Evolutionary conservation across 805 yeast species (phyloP).

Genomic region (Monosporozyma aquatica): DNA sequence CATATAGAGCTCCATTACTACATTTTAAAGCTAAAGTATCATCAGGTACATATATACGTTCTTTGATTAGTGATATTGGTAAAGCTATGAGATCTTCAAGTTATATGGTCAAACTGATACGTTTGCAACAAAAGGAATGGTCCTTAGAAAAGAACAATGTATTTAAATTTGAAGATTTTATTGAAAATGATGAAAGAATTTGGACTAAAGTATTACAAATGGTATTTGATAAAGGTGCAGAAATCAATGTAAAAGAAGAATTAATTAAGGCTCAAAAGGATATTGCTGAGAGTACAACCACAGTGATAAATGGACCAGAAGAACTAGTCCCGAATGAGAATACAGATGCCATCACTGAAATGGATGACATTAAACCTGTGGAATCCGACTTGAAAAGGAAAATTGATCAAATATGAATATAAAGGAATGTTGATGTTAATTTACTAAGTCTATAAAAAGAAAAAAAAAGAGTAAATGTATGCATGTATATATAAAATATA

Average conservation of each 20-base stretch:
- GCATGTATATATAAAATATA: not conserved
- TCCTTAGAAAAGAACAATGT: constrained; percentile 56
- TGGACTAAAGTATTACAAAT: constrained; percentile 62
- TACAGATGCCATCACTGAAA: not conserved
- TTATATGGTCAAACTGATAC: constrained; percentile 74
- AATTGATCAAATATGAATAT: constrained; percentile 8
- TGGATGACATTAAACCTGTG: not conserved
- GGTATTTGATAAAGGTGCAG: constrained; percentile 42
- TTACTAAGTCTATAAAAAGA: constrained; percentile 2
- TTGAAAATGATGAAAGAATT: constrained; percentile 44
- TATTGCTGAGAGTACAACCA: constrained; percentile 4
- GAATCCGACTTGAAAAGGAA: constrained; percentile 10
- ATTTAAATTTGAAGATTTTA: constrained; percentile 58
- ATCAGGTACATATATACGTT: constrained; percentile 91
- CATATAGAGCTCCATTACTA: constrained; percentile 52
- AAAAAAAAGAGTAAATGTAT: not conserved
- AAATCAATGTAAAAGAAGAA: constrained; percentile 34
- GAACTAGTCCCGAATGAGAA: constrained; percentile 1
- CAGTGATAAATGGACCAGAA: no score
- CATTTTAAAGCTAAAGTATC: constrained; percentile 75
- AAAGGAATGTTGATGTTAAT: not conserved
- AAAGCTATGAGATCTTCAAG: constrained; percentile 71
- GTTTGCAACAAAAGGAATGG: constrained; percentile 81
- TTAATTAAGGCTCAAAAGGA: constrained; percentile 28
- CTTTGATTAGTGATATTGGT: constrained; percentile 83